Base-by-base conservation (phyloP, 2,329 filamentous ascomycete genomes). In the Fusarium penzigii region DNA sequence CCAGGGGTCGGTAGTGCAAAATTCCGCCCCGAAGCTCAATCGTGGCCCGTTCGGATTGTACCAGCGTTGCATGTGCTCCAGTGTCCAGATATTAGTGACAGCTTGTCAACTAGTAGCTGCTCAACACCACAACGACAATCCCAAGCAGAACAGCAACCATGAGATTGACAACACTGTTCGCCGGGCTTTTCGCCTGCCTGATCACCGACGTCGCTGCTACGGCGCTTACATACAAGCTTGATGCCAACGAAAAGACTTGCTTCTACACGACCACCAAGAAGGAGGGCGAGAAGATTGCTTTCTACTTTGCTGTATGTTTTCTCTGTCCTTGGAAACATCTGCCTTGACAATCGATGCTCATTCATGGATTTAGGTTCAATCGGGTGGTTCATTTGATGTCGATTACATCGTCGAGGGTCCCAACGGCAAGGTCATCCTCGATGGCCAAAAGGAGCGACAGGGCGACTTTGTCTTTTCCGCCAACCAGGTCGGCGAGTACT, bases 391-490 rank as follows among this genome's bases (percentile, higher is more conserved):
- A 29, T 99, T 99, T 76, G 94, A 99, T 78, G 83, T 99, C 74
- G 92, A 97, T 73, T 99, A 96, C 77, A 76, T 84, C 53, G 93
- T 99, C 50, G 83, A 86, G 45, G 92, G 90, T 17, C 94, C 95
- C 29, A 84, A 83, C 61, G 86, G 88, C 68, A 92, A 89, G 73
- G 74, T 90, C 56, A 87, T 99, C 55, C 76, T 97, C 66, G 86
- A 92, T 55, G 94, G 92, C 56, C 80, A 87, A 64, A 97, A 96
- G 77, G 94, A 89, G 77, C 85, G 93, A 61, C 93, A 97, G 76
- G 94, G 93, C 48, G 94, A 99, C 75, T 97, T 96, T 69, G 94
- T 99, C 57, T 99, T 99, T 74, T 96, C 92, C 0, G 94, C 92
- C 42, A 90, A 91, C 66, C 85, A 91, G 47, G 69, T 82, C 7